Evolutionary conservation across 2,329 filamentous ascomycete genomes (phyloP).

Genomic region (Aspergillus versicolor): DNA sequence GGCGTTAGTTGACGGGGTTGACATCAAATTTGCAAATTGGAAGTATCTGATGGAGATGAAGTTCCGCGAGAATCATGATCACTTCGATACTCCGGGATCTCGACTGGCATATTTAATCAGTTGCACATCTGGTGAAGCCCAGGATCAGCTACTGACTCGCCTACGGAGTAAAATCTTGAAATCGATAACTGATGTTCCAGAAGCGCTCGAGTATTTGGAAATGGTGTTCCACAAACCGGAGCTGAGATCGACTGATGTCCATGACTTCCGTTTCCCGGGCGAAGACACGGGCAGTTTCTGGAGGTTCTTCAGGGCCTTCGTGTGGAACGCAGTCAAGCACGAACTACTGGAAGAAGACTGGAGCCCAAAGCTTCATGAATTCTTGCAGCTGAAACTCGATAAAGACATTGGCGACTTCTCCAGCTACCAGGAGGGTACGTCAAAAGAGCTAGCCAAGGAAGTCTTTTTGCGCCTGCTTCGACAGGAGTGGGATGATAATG

Average conservation of each 20-base stretch:
- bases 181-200: not conserved
- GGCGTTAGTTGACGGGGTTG: not conserved
- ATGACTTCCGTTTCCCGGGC: not conserved
- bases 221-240: constrained; percentile 1
- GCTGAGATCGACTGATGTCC: not conserved
- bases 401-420: not conserved
- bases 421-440: not conserved
- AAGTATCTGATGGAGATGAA: not conserved
- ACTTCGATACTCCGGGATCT: not conserved
- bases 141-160: not conserved
- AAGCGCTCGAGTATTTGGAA: not conserved
- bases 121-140: constrained; percentile 1
- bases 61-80: not conserved
- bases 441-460: not conserved
- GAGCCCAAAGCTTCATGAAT: not conserved
- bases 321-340: constrained; percentile 1
- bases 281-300: not conserved
- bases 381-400: not conserved
- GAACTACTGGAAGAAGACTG: not conserved
- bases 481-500: not conserved
- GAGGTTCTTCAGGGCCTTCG: not conserved
- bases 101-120: not conserved
- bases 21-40: not conserved
- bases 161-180: not conserved
- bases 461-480: not conserved